Percentiles rank a stretch among this genome's conserved stretches.
Conservation (phyloP, 805 yeast genomes). For the Yarrowia sp. region DNA sequence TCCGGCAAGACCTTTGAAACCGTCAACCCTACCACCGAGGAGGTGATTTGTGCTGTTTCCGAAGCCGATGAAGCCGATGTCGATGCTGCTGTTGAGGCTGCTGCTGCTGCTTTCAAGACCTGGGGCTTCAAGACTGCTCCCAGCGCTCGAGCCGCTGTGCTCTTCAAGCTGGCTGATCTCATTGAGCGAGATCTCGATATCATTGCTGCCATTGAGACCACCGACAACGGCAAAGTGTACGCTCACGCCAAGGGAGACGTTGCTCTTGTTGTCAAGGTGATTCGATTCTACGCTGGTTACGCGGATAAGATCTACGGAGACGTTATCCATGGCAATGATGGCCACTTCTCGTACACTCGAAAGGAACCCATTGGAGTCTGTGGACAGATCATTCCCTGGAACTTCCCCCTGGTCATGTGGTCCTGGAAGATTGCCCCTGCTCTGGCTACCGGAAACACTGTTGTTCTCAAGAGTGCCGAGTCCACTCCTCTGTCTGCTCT, state of each 20-base stretch:
- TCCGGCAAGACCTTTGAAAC: conserved; percentile 67
- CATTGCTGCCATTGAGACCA: conserved; percentile 81
- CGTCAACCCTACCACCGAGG: conserved; percentile 55
- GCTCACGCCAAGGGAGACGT: conserved; percentile 55
- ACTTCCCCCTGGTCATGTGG: conserved; percentile 73
- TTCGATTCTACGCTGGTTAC: conserved; percentile 76
- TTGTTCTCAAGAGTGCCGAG: conserved; percentile 77
- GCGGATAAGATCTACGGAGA: conserved; percentile 66
- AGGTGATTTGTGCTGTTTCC: conserved; percentile 67
- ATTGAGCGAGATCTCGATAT: conserved; percentile 74
- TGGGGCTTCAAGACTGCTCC: conserved; percentile 79
- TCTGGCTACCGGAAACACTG: conserved; percentile 76
- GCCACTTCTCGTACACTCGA: conserved; percentile 70
- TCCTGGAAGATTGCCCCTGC: conserved; percentile 88
- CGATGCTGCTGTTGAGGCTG: conserved; percentile 84
- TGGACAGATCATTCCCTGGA: conserved; percentile 77
- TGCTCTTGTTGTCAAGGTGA: conserved; percentile 60
- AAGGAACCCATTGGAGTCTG: conserved; percentile 73
- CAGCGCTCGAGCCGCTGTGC: conserved; percentile 60
- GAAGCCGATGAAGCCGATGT: conserved; percentile 80
- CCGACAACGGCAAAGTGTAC: conserved; percentile 86
- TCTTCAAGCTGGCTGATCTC: conserved; percentile 78
- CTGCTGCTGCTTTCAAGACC: conserved; percentile 71
- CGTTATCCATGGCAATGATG: conserved; percentile 64
- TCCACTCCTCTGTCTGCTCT: conserved; percentile 75